Base-by-base conservation (phyloP, 306 rosid species). In the Erythrophleum fordii region DNA sequence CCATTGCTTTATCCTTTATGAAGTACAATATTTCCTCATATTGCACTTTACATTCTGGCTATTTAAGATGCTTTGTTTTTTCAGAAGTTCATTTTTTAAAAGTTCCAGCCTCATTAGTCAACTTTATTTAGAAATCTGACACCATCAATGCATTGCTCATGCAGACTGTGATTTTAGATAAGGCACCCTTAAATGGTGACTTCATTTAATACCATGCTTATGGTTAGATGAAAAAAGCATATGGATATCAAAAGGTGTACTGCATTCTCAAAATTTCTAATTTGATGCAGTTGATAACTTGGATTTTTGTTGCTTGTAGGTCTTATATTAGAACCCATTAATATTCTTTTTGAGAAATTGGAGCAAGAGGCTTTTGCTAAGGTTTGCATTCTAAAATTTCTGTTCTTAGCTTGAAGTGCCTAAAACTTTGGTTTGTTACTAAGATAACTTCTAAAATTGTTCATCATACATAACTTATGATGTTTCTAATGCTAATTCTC, bases 321-420 rank as follows among this genome's bases (percentile, higher is more conserved):
- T 77, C 88, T 93, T 83, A 83, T 86, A 82, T 73, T 20, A 68
- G 97, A 90, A 80, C 94, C 94, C 8, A 83, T 95, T 42, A 69
- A 82, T 75, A 78, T 81, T 67, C 82, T 93, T 48, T 73, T 95
- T 82, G 89, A 87, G 77, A 93, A 86, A 86, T 81, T 87, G 84
- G 99, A 95, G 84, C 90, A 90, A 82, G 97, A 93, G 91, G 86
- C 93, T 58, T 88, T 95, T 13, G 39, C 86, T 55, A 95, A 92
- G 97, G 99, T 95, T 90, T 80, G 69, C 52, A 61, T 61, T 81
- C 51, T 69, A 39, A 77, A 48, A 65, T 23, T 67, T 82, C 60
- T 65, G 9, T 69, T 77, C 51, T 69, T 76, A 39, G 53, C 51
- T 82, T 76, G 16, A 34, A 14, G 35, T 11, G 37, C 37, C 18